Conservation (phyloP, 495 filamentous ascomycete genomes). For the Xylaria palmicola region DNA sequence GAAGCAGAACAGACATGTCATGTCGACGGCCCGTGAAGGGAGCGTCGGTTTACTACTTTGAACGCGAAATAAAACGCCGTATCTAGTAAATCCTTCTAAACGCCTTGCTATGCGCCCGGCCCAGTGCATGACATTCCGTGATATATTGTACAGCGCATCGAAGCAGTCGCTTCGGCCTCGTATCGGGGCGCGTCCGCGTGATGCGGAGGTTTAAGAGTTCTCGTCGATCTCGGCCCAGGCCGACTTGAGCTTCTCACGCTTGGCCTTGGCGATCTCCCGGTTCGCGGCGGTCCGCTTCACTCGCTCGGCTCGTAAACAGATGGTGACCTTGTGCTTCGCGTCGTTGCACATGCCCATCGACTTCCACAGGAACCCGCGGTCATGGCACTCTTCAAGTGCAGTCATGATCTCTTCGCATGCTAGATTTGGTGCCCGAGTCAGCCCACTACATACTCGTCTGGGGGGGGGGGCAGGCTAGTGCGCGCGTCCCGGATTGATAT, state of each 20-base stretch:
- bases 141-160: background rate
- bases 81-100: conserved; percentile 2
- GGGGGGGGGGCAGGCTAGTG: background rate
- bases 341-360: conserved; percentile 85
- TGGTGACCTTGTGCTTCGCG: conserved; percentile 75
- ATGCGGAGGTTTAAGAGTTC: conserved; percentile 39
- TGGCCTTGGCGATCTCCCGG: conserved; percentile 66
- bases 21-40: background rate
- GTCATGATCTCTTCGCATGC: conserved; percentile 92
- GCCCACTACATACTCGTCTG: background rate
- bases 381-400: conserved; percentile 93
- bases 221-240: conserved; percentile 83
- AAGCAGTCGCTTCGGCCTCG: background rate
- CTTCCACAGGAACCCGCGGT: conserved; percentile 85
- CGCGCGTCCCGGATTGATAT: conserved; percentile 17
- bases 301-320: conserved; percentile 78
- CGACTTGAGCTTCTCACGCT: conserved; percentile 64
- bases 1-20: background rate
- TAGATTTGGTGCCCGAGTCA: conserved; percentile 32
- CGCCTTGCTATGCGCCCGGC: background rate
- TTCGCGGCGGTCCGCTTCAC: conserved; percentile 73
- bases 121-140: background rate
- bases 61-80: background rate
- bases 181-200: background rate
- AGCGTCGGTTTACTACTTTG: background rate